A percentile compares a stretch with the other conserved stretches of the same genome.
These are phyloP conservation scores for Aquilaria sinensis DNA, from an alignment of 345 rosid species.

Conservation along the genomic window DNA sequence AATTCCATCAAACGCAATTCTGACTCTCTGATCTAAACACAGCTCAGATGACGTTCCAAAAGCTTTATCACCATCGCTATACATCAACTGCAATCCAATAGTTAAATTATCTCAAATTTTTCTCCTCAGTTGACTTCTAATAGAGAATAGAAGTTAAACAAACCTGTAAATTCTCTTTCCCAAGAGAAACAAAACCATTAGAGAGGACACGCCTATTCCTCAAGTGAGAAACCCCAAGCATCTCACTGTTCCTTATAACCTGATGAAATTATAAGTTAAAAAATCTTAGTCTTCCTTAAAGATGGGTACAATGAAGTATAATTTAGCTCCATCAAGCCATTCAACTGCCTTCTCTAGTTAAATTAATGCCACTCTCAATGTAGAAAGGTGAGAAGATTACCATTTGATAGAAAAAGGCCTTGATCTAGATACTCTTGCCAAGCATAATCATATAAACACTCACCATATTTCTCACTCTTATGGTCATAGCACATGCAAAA, in stretches of 20 bases:
- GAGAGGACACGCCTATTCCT: slow-evolving; percentile 92
- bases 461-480: too few species aligned
- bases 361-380: too few species aligned
- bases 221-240: slow-evolving; percentile 99
- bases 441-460: too few species aligned
- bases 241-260: slow-evolving; percentile 99
- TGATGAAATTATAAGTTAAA: slow-evolving; percentile 24
- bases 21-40: slow-evolving; percentile 83
- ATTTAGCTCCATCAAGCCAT: too few species aligned
- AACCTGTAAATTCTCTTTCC: slow-evolving; percentile 95
- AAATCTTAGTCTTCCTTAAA: too few species aligned
- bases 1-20: slow-evolving; percentile 93
- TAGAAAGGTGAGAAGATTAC: too few species aligned
- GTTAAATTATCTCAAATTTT: slow-evolving; percentile 10
- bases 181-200: slow-evolving; percentile 86
- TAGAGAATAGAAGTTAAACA: slow-evolving; percentile 11
- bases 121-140: slow-evolving; percentile 15
- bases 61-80: slow-evolving; percentile 95
- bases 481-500: too few species aligned
- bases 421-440: too few species aligned
- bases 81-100: slow-evolving; percentile 75
- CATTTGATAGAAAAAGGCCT: too few species aligned
- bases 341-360: too few species aligned
- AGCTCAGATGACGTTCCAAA: slow-evolving; percentile 94
- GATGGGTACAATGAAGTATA: too few species aligned